A percentile compares a stretch with the other conserved stretches of the same genome.
phyloP scores from a whole-genome alignment of 2,329 filamentous ascomycete species.

The Phaeosphaeria sp. region DNA sequence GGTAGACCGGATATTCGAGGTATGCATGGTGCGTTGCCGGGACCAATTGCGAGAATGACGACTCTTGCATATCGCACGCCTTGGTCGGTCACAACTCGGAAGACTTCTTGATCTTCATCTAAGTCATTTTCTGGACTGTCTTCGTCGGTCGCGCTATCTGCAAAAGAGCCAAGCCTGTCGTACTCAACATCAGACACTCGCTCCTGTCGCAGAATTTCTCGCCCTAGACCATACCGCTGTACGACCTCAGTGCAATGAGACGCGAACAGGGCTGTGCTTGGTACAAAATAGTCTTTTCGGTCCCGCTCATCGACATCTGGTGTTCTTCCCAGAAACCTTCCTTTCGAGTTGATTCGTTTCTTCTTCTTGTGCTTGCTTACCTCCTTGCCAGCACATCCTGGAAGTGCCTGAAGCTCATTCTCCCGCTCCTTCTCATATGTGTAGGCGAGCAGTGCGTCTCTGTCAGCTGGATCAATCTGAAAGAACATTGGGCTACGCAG shows the following conservation, averaged over 20 bases:
- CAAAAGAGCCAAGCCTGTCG: slow-evolving; percentile 51
- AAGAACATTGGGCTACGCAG: slow-evolving; percentile 84
- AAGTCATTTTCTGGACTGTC: slow-evolving; percentile 22
- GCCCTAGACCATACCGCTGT: slow-evolving; percentile 57
- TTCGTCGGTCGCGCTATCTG: slow-evolving; percentile 23
- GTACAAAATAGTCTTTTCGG: slow-evolving; percentile 56
- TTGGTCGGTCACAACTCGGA: slow-evolving; percentile 67
- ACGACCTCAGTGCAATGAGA: slow-evolving; percentile 51
- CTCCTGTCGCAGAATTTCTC: slow-evolving; percentile 65
- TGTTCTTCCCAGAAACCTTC: slow-evolving; percentile 52
- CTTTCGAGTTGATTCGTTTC: slow-evolving; percentile 62
- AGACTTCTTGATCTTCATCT: slow-evolving; percentile 62
- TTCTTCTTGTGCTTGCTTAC: slow-evolving; percentile 77
- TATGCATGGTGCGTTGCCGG: slow-evolving; percentile 61
- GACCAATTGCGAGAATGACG: slow-evolving; percentile 75
- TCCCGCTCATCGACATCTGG: slow-evolving; percentile 55
- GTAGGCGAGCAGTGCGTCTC: slow-evolving; percentile 75
- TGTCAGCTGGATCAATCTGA: slow-evolving; percentile 77
- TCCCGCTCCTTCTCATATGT: slow-evolving; percentile 68
- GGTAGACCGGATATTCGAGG: slow-evolving; percentile 57
- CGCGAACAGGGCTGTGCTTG: slow-evolving; percentile 49
- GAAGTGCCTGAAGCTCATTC: slow-evolving; percentile 71
- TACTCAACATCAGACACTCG: slow-evolving; percentile 68
- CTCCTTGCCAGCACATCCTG: slow-evolving; percentile 78
- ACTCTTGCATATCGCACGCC: slow-evolving; percentile 63